Evolutionary conservation across 371 early-diverging fungal genomes (phyloP).

Genomic region (Mortierella sp.): DNA sequence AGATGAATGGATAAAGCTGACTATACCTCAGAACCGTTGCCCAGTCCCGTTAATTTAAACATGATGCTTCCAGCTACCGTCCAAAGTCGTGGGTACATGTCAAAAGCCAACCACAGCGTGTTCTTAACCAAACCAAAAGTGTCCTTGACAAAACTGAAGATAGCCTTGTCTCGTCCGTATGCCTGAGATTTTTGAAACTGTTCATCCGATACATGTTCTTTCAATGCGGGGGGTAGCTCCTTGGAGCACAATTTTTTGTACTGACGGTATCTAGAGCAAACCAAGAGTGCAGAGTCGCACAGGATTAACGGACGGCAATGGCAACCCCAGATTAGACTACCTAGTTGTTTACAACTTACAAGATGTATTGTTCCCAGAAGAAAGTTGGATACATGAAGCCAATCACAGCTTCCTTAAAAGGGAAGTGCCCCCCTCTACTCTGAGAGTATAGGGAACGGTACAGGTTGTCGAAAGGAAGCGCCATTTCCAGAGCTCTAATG

Average conservation of each 20-base stretch:
- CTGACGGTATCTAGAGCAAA: conserved; percentile 74
- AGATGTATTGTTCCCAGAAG: conserved; percentile 77
- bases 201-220: conserved; percentile 74
- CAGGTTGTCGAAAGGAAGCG: not conserved
- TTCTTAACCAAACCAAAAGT: conserved; percentile 73
- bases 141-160: conserved; percentile 79
- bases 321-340: too few relatives aligned
- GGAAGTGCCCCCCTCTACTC: conserved; percentile 22
- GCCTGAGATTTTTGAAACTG: conserved; percentile 87
- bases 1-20: not conserved
- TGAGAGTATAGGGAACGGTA: not conserved
- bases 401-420: conserved; percentile 85
- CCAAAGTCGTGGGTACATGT: conserved; percentile 87
- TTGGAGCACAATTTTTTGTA: conserved; percentile 76
- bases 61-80: conserved; percentile 67
- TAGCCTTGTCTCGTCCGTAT: conserved; percentile 90
- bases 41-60: conserved; percentile 68
- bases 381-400: conserved; percentile 75
- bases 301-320: too few relatives aligned
- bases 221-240: conserved; percentile 72
- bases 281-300: too few relatives aligned
- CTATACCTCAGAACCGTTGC: conserved; percentile 77
- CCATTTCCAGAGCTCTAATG: not conserved
- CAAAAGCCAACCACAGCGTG: conserved; percentile 72
- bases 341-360: conserved; percentile 53